Percentiles rank a stretch among this genome's conserved stretches.
Conservation (phyloP, 1,284 basidiomycete species). For the Sporisorium reilianum region DNA sequence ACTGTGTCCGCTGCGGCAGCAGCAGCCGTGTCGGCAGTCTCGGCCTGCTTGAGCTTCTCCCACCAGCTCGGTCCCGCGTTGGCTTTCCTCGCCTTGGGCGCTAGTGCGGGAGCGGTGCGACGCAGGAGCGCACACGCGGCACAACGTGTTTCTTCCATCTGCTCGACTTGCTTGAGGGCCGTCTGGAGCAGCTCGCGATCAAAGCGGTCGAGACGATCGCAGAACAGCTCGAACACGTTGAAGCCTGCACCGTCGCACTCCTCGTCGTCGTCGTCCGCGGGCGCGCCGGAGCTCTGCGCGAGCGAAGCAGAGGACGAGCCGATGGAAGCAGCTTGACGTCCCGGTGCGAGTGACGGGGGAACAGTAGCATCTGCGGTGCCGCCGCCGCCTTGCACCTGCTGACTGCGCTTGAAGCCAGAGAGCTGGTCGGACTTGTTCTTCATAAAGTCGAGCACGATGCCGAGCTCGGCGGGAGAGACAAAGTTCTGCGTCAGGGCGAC, state of each 20-base stretch:
- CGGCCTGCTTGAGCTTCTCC: conserved; percentile 35
- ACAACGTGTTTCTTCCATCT: conserved; percentile 20
- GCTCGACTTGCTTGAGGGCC: conserved; percentile 35
- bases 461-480: conserved; percentile 70
- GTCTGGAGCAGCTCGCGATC: conserved; percentile 33
- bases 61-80: conserved; percentile 35
- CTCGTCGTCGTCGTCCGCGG: conserved; percentile 39
- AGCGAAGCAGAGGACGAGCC: background rate
- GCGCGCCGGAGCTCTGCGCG: background rate
- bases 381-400: conserved; percentile 17
- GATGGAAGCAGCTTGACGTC: conserved; percentile 28
- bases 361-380: background rate
- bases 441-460: conserved; percentile 70
- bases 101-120: conserved; percentile 1
- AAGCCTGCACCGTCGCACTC: conserved; percentile 48
- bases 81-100: conserved; percentile 6
- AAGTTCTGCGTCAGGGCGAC: conserved; percentile 72
- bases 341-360: conserved; percentile 11
- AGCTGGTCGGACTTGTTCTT: conserved; percentile 70
- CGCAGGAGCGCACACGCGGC: conserved; percentile 18
- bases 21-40: background rate
- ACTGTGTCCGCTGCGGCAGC: background rate
- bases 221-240: conserved; percentile 52
- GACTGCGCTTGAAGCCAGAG: conserved; percentile 69
- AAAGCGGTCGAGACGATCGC: conserved; percentile 44